A percentile compares a stretch with the other conserved stretches of the same genome.
Evolutionary conservation across 2,329 filamentous ascomycete genomes (phyloP).

Genomic region (Pestalotiopsis sp.): DNA sequence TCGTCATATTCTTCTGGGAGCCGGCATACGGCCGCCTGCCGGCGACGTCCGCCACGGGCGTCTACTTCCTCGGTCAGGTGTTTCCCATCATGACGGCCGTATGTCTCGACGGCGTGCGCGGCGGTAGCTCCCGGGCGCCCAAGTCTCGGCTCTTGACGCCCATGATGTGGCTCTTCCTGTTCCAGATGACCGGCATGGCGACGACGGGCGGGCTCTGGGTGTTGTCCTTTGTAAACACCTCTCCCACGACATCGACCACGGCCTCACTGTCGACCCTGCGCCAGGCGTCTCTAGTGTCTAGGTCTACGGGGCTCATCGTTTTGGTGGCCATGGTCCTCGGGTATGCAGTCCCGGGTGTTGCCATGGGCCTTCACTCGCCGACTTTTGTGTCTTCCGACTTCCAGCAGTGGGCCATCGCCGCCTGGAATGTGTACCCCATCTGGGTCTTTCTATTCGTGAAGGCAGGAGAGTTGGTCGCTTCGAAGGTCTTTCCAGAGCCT

Average conservation of each 20-base stretch:
- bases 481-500: background rate
- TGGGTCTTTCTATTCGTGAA: background rate
- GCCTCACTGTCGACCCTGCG: background rate
- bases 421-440: constrained; percentile 16
- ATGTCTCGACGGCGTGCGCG: constrained; percentile 8
- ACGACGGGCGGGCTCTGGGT: background rate
- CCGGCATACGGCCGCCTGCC: constrained; percentile 13
- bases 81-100: constrained; percentile 8
- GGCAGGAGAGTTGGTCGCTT: background rate
- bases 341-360: too few species aligned
- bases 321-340: background rate
- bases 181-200: background rate
- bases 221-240: background rate
- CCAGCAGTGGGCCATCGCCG: constrained; percentile 13
- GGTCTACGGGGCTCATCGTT: background rate
- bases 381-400: constrained; percentile 11
- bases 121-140: background rate
- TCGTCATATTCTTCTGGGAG: constrained; percentile 17
- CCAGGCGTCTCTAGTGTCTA: background rate
- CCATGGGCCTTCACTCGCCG: constrained; percentile 9
- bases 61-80: constrained; percentile 14
- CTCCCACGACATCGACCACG: background rate
- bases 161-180: background rate
- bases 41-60: constrained; percentile 9
- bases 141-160: background rate